phyloP scores from a whole-genome alignment of 768 basidiomycete genomes.

The Termitomyces sp. region DNA sequence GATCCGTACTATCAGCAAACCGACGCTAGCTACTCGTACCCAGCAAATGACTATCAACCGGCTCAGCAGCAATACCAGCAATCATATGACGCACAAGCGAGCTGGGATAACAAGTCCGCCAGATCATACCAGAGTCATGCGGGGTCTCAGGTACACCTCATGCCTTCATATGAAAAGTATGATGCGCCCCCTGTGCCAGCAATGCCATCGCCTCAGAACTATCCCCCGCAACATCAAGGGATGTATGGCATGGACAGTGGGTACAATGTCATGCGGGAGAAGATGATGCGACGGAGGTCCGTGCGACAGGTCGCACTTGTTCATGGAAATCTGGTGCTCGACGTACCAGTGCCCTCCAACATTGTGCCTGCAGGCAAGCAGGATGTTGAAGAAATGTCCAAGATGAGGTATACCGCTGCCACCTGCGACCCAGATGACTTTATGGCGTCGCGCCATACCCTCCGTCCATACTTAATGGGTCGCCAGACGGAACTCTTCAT shows the following conservation, averaged over 20 bases:
- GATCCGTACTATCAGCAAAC: conserved; percentile 43
- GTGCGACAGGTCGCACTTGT: conserved; percentile 74
- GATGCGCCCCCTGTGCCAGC: conserved; percentile 48
- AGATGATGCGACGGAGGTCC: conserved; percentile 78
- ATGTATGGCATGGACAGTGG: conserved; percentile 44
- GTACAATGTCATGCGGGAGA: conserved; percentile 66
- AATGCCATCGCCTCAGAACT: conserved; percentile 48
- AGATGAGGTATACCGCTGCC: conserved; percentile 84
- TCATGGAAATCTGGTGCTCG: conserved; percentile 81
- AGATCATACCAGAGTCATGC: conserved; percentile 62
- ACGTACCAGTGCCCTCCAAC: conserved; percentile 72
- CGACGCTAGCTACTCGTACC: conserved; percentile 15
- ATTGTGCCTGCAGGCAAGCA: conserved; percentile 66
- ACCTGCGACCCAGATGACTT: conserved; percentile 91
- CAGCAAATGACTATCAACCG: conserved; percentile 31
- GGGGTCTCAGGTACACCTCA: conserved; percentile 71
- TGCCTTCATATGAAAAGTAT: conserved; percentile 51
- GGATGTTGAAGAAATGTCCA: conserved; percentile 67
- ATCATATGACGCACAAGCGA: conserved; percentile 31
- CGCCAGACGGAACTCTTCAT: conserved; percentile 91
- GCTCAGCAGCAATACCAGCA: conserved; percentile 31
- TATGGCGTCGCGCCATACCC: conserved; percentile 68
- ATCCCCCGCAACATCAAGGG: conserved; percentile 56
- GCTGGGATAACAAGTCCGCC: conserved; percentile 46
- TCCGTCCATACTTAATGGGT: conserved; percentile 72